Conservation (phyloP, 2,329 filamentous ascomycete species). For the Apiospora phragmitis region DNA sequence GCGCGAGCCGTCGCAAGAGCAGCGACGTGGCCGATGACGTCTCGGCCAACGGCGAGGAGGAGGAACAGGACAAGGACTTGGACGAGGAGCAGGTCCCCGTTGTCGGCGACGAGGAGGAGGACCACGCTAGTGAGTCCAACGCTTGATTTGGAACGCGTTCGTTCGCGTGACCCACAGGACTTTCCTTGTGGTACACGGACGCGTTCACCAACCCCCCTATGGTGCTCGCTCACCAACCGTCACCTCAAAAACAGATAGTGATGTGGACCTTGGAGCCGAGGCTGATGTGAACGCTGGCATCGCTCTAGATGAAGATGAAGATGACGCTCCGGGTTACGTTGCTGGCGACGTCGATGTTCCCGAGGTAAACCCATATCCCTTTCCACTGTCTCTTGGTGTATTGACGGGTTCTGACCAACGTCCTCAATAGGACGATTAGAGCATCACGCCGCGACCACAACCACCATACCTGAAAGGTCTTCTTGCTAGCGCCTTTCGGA, state of each 20-base stretch:
- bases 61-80: conserved; percentile 24
- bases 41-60: conserved; percentile 26
- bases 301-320: conserved; percentile 19
- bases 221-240: conserved; percentile 13
- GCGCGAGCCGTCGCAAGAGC: conserved; percentile 27
- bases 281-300: conserved; percentile 24
- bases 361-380: conserved; percentile 24
- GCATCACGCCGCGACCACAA: conserved; percentile 19
- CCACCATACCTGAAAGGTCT: conserved; percentile 22
- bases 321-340: conserved; percentile 11
- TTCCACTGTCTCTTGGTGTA: neutral
- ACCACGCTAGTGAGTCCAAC: conserved; percentile 17
- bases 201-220: conserved; percentile 5
- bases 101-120: conserved; percentile 20
- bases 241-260: conserved; percentile 10
- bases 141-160: neutral
- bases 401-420: conserved; percentile 26
- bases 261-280: conserved; percentile 20
- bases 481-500: conserved; percentile 25
- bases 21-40: conserved; percentile 15
- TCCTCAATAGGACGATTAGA: conserved; percentile 33
- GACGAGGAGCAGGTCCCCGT: conserved; percentile 22
- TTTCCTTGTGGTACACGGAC: neutral
- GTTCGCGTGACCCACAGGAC: neutral
- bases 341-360: neutral